Evolutionary conservation across 1,284 basidiomycete genomes (phyloP), one percentile per base, ranked within the genome.

Genomic region (Fomitopsis pinicola): DNA sequence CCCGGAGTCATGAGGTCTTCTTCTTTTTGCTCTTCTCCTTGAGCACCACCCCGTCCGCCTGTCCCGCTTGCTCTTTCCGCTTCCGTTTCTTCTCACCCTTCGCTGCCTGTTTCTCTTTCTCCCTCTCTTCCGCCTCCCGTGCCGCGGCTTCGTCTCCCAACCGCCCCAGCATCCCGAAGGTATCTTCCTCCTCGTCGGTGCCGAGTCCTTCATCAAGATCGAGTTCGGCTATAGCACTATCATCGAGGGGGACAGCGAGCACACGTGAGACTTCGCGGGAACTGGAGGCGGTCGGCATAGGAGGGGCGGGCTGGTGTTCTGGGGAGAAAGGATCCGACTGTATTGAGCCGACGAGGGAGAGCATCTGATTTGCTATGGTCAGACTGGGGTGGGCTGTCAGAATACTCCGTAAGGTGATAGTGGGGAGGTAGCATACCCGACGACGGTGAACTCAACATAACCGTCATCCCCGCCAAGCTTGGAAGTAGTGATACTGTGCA

Each of bases 331-430:
- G 96, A 68, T 96, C 89, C 0, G 79, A 71, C 62, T 97, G 89
- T 63, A 99, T 82, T 1, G 97, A 98, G 10, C 95, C 97, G 33
- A 94, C 84, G 15, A 98, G 79, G 1, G 95, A 97, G 15, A 99
- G 80, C 92, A 98, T 97, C 68, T 97, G 89, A 71, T 98, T 97
- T 45, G 95, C 93, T 55, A 98, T 86, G 8, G 92, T 97, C 63
- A 98, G 74, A 35, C 95, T 97, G 73, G 28, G 57, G 15, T 42
- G 54, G 55, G 33, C n/a, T 12, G 42, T 50, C 38, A 44, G 33
- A 12, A 6, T 26, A 45, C 50, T 45, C 33, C 63, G 26, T 8
- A 45, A 5, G 4, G 8, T 33, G 30, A 33, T 33, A 33, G 8
- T 33, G 19, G 28, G 5, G 52, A 36, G 22, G 33, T 56, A 45